Percentiles rank a stretch among this genome's conserved stretches.
These are phyloP conservation scores for Tuber melanosporum DNA, from an alignment of 495 filamentous ascomycete species.

Conservation along the genomic window DNA sequence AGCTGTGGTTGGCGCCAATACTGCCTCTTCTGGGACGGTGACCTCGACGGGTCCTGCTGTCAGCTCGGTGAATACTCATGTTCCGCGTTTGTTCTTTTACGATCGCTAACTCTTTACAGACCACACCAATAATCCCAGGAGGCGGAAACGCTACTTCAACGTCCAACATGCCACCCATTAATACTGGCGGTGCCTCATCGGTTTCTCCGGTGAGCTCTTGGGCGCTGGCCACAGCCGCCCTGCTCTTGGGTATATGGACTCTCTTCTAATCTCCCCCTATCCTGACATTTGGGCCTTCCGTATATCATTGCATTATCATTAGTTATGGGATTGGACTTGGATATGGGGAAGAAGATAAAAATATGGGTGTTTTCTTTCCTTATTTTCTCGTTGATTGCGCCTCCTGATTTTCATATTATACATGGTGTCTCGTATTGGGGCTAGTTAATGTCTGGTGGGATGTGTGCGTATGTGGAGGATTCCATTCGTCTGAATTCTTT, in stretches of 20 bases:
- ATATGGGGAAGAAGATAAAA: background rate
- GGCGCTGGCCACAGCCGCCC: background rate
- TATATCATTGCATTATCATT: background rate
- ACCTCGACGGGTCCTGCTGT: background rate
- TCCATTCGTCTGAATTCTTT: background rate
- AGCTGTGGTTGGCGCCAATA: background rate
- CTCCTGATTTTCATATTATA: background rate
- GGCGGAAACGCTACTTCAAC: conserved; percentile 8
- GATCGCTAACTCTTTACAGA: background rate
- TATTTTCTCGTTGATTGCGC: background rate
- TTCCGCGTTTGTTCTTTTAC: background rate
- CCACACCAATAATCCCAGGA: background rate
- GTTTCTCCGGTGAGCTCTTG: conserved; percentile 11
- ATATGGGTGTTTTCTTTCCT: background rate
- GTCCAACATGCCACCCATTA: background rate
- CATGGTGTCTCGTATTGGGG: background rate
- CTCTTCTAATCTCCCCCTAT: background rate
- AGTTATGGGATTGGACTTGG: background rate
- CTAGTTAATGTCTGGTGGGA: background rate
- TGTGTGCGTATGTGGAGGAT: background rate
- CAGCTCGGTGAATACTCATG: conserved; percentile 23
- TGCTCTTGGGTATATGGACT: conserved; percentile 7
- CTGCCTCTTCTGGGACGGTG: background rate
- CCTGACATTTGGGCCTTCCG: background rate
- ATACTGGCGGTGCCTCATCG: conserved; percentile 2